phyloP scores from a whole-genome alignment of 2,329 filamentous ascomycete species.

The Epichloe brachyelytri region DNA sequence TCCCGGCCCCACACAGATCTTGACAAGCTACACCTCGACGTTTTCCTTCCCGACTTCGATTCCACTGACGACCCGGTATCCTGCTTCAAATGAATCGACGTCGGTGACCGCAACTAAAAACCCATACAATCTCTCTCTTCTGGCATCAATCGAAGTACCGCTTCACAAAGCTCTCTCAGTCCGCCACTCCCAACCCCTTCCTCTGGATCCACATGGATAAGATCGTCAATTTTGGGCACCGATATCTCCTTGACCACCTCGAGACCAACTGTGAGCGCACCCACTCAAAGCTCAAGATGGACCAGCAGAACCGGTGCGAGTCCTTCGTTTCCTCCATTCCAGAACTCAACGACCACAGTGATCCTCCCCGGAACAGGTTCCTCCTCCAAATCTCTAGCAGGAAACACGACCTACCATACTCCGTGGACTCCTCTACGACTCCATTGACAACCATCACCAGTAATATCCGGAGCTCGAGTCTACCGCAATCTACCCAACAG shows the following conservation, averaged over 20 bases:
- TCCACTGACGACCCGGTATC: background rate
- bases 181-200: background rate
- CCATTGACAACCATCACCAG: background rate
- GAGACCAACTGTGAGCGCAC: background rate
- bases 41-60: slow-evolving; percentile 1
- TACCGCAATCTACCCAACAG: background rate
- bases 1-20: background rate
- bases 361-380: background rate
- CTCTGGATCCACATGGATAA: background rate
- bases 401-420: background rate
- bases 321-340: background rate
- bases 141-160: background rate
- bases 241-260: background rate
- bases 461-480: background rate
- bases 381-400: background rate
- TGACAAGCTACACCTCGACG: background rate
- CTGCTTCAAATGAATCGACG: background rate
- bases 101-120: background rate
- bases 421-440: background rate
- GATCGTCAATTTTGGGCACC: slow-evolving; percentile 3
- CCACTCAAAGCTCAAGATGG: background rate
- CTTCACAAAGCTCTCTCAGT: background rate
- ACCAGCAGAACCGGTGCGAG: background rate
- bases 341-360: slow-evolving; percentile 12
- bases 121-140: background rate